Base-by-base conservation (phyloP, 2,329 filamentous ascomycete genomes). In the Stagonosporopsis cucurbitacearum region DNA sequence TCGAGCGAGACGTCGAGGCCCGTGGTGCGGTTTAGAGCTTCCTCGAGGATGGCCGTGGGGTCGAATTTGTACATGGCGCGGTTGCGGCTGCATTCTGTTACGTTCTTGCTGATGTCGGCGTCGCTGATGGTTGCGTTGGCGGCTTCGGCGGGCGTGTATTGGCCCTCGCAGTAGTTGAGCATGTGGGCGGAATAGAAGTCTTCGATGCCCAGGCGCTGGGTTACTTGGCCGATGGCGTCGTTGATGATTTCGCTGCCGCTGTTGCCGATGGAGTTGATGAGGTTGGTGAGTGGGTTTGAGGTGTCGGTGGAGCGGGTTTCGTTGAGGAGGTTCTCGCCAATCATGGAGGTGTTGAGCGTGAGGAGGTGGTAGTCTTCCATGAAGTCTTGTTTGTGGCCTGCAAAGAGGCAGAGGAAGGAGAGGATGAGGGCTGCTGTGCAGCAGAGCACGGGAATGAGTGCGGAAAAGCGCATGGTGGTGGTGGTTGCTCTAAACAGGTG, bases 171-270 rank as follows among this genome's bases (percentile, higher is more conserved):
- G 75, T 83, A 84, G 69, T 84, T 79, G 73, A 87, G 81, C 51
- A 88, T 66, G 69, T 88, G 84, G 15, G 82, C 78, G 19, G 80
- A 82, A 75, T 88, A 88, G 73, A 84, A 88, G 70, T 87, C 82
- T 36, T 84, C 78, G 32, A 87, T 77, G 33, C 84, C 82, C 15
- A 86, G 72, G 13, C 77, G 17, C 77, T 71, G 41, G 78, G 81
- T 79, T 23, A 84, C 68, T 51, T 80, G 71, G 64, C 81, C 75
- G 50, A 83, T 70, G 33, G 75, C 70, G 50, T 75, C 66, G 54
- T 77, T 63, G 60, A 74, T 68, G 33, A 55, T 47, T 11, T 53
- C 41, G 39, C 59, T 70, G 50, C 79, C 63, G 54, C 63, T 53
- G 58, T 74, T 63, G 42, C 73, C 69, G 45, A 78, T 68, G 32